Evolutionary conservation across 2,329 filamentous ascomycete species (phyloP), one percentile per base, ranked within the genome.

Genomic region (Epichloe bromicola): DNA sequence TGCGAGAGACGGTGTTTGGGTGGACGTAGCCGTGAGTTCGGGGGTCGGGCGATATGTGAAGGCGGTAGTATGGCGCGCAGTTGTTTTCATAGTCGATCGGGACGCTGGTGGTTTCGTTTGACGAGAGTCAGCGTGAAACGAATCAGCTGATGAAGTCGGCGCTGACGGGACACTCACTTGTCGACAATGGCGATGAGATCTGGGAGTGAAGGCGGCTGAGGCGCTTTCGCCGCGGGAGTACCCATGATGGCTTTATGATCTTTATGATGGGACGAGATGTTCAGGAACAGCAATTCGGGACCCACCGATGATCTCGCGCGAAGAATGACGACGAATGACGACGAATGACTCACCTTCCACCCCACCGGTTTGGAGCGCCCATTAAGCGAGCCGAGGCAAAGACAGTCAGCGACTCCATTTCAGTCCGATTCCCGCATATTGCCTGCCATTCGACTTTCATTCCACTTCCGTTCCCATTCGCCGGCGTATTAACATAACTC

Each of bases 21-120:
- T 72, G 68, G 45, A 79, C 65, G 62, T 75, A 74, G 56, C 75
- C 75, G 53, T 78, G 74, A 0, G 72, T 65, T 4, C 70, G 65
- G 17, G 64, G 64, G 53, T 78, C 74, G 2, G 67, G 61, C 1
- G 69, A 65, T 11, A 78, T 65, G 8, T 67, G 59, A 36, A 79
- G 69, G 51, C 65, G 66, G 56, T 75, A 78, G 54, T 74, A 70
- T 4, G 65, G 66, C 8, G 37, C 17, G 42, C 51, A 57, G 51
- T 69, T 63, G 38, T 64, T 59, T 51, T 67, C 64, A 55, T 71
- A 71, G 55, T 70, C 62, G 14, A 70, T 63, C 0, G 75, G 73
- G n/a, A 76, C 73, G 58, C 74, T 76, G 55, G 23, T 20, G 26
- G 26, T 30, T 30, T 30, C 8, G 26, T 10, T 10, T 10, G 26